Conservation (phyloP, 1,139 yeast genomes). For the Williopsis jadinii region DNA sequence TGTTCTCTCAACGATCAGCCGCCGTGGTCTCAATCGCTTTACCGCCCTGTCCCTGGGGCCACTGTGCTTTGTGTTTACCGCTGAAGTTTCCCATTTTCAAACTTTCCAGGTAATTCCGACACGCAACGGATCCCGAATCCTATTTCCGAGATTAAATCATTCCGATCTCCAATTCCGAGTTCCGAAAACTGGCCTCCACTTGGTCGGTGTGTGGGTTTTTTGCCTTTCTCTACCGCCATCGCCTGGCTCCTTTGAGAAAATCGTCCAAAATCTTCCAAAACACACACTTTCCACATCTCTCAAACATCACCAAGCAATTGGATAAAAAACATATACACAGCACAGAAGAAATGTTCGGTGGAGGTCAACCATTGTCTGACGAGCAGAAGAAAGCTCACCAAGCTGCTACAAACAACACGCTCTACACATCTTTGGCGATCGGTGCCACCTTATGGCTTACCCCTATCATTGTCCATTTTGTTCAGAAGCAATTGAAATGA, state of each 20-base stretch:
- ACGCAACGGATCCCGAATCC: too few relatives aligned
- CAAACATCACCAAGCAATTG: neutral
- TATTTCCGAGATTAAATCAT: neutral
- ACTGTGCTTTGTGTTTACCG: constrained; percentile 1
- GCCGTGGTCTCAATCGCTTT: too few relatives aligned
- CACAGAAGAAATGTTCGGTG: constrained; percentile 61
- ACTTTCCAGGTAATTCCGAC: too few relatives aligned
- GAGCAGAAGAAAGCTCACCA: constrained; percentile 75
- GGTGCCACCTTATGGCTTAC: constrained; percentile 78
- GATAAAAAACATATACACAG: constrained; percentile 6
- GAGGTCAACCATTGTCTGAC: constrained; percentile 64
- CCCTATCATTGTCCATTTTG: constrained; percentile 57
- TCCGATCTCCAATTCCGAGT: neutral
- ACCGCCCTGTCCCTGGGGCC: neutral
- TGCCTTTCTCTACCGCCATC: too few relatives aligned
- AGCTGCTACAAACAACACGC: constrained; percentile 57
- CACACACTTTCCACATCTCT: too few relatives aligned
- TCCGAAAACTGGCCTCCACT: neutral
- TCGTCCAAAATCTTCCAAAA: too few relatives aligned
- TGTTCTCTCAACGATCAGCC: neutral
- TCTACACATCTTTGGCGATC: constrained; percentile 59
- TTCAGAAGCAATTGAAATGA: constrained; percentile 39
- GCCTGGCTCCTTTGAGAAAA: too few relatives aligned
- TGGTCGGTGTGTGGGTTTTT: too few relatives aligned
- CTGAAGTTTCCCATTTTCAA: neutral